A percentile compares a stretch with the other conserved stretches of the same genome.
Conservation (phyloP, 768 basidiomycete species). For the Termitomyces sp. region DNA sequence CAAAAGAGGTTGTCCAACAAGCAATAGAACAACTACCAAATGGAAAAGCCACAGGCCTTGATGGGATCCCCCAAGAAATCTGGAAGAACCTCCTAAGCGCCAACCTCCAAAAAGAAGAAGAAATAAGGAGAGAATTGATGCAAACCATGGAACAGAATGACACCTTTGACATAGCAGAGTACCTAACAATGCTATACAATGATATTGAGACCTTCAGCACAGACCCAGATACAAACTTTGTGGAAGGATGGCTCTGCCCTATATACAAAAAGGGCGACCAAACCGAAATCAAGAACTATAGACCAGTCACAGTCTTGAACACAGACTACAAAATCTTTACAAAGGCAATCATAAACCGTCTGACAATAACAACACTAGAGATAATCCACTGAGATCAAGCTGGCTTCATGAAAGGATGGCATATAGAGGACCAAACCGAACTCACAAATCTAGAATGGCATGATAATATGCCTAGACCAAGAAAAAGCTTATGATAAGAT, state of each 20-base stretch:
- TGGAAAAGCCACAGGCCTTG: no score
- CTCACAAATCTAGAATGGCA: neutral
- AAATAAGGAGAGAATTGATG: no score
- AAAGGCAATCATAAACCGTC: constrained; percentile 17
- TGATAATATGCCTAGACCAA: no score
- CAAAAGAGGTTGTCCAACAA: no score
- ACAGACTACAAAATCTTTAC: constrained; percentile 30
- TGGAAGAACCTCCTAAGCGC: no score
- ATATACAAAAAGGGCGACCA: constrained; percentile 7
- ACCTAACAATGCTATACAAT: constrained; percentile 8
- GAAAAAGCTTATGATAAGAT: no score
- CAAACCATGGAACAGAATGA: no score
- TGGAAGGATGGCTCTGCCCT: constrained; percentile 5
- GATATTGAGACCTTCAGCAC: constrained; percentile 12
- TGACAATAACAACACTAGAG: no score
- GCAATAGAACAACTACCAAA: no score
- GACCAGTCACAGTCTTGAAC: constrained; percentile 20
- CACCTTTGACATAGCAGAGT: constrained; percentile 11
- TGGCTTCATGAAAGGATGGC: neutral
- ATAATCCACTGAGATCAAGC: neutral
- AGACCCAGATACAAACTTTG: constrained; percentile 24
- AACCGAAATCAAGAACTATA: constrained; percentile 25
- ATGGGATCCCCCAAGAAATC: no score
- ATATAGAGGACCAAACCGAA: neutral
- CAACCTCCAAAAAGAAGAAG: no score